Evolutionary conservation across 768 basidiomycete species (phyloP).

Genomic region (Tylopilus sp.): DNA sequence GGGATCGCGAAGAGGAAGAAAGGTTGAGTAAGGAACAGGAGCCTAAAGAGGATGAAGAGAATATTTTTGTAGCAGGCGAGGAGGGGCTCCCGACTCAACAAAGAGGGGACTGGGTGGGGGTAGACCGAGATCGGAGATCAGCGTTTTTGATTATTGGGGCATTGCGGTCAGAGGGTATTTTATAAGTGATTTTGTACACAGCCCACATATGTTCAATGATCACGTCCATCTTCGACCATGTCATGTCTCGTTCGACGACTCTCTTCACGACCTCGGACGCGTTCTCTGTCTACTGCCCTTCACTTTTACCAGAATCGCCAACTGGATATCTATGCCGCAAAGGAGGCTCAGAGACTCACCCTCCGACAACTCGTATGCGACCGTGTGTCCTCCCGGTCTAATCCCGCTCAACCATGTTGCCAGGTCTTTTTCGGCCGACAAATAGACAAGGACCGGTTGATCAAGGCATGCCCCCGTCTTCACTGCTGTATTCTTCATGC

Average conservation of each 20-base stretch:
- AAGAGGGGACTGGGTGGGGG: slow-evolving; percentile 71
- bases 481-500: background rate
- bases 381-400: background rate
- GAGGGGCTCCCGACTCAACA: slow-evolving; percentile 47
- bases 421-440: slow-evolving; percentile 86
- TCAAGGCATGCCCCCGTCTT: slow-evolving; percentile 51
- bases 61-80: slow-evolving; percentile 61
- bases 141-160: slow-evolving; percentile 79
- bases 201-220: no score
- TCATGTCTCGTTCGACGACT: slow-evolving; percentile 9
- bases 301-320: slow-evolving; percentile 84
- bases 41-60: slow-evolving; percentile 34
- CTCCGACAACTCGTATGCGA: slow-evolving; percentile 70
- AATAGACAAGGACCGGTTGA: slow-evolving; percentile 73
- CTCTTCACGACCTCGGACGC: slow-evolving; percentile 18
- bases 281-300: slow-evolving; percentile 36
- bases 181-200: no score
- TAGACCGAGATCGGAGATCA: slow-evolving; percentile 75
- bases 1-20: slow-evolving; percentile 67
- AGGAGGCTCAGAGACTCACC: slow-evolving; percentile 66
- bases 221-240: slow-evolving; percentile 30
- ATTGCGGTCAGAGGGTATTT: slow-evolving; percentile 65
- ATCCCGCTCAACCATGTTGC: slow-evolving; percentile 3
- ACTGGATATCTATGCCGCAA: slow-evolving; percentile 75
- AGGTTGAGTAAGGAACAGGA: slow-evolving; percentile 25